Base-by-base conservation (phyloP, 371 early-diverging fungal species). In the Apophysomyces variabilis region DNA sequence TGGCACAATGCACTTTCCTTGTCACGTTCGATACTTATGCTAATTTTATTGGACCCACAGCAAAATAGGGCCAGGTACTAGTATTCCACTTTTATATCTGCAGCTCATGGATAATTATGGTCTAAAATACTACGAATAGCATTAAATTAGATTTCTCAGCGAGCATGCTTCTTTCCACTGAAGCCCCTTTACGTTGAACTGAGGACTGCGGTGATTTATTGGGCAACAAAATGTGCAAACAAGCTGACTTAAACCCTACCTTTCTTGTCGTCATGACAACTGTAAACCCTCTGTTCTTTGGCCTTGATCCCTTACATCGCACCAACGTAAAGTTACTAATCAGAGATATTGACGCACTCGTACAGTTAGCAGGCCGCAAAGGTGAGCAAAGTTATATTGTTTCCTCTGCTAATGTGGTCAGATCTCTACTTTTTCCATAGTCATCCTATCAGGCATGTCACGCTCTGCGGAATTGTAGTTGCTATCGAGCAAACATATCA, bases 401-500 rank as follows among this genome's bases (percentile, higher is more conserved):
- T 9, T 5, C 4, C 16, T 9, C 9, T 26, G 21, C 21, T 50
- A 50, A 50, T 50, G 21, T 1, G 21, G 9, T 50, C 41, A 66
- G 66, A 61, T 1, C 13, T 66, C 1, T 66, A 45, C 44, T 14
- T 45, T 1, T 45, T 60, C 4, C 57, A 60, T 18, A 16, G 39
- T 16, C 68, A 64, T 18, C 38, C 57, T 4, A 60, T 68, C 13
- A 60, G 60, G 26, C 38, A 46, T 38, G 61, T 61, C 4, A 57
- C 64, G 7, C 60, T 68, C 11, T 68, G 68, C 38, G 68, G 68
- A 18, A 39, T 60, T 1, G n/a, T 68, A 7, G 63, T 61, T 9
- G 68, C 61, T 32, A 41, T 68, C 4, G 61, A 64, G 32, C 41
- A 39, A 32, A 57, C 21, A 1, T 37, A 46, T 12, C 37, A 3